These are phyloP conservation scores for Hypomontagnella submonticulosa DNA, from an alignment of 495 filamentous ascomycete species.

Conservation along the genomic window DNA sequence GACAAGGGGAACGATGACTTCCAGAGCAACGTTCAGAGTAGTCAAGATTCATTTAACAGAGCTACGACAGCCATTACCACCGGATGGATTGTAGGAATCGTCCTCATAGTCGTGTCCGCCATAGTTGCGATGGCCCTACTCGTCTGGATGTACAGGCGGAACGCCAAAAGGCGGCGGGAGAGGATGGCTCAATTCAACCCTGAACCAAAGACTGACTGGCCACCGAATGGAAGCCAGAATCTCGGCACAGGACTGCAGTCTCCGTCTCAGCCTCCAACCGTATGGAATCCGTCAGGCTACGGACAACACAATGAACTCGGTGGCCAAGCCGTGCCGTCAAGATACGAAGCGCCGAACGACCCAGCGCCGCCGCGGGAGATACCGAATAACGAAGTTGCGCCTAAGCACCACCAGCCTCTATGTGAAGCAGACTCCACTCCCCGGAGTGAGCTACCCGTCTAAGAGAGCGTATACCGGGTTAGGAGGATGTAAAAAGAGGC, in stretches of 20 bases:
- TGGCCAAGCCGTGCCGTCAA: not conserved
- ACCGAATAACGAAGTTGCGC: slow-evolving; percentile 7
- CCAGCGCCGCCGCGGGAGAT: slow-evolving; percentile 11
- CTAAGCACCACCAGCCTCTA: not conserved
- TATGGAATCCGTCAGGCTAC: not conserved
- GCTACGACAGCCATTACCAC: slow-evolving; percentile 19
- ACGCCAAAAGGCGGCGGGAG: slow-evolving; percentile 2
- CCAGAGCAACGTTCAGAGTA: too few relatives aligned
- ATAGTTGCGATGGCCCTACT: not conserved
- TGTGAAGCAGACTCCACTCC: slow-evolving; percentile 10
- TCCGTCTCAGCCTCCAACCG: not conserved
- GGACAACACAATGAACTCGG: slow-evolving; percentile 12
- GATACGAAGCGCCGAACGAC: slow-evolving; percentile 7
- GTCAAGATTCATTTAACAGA: slow-evolving; percentile 1
- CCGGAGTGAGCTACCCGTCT: slow-evolving; percentile 18
- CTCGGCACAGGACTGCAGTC: not conserved
- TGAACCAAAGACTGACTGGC: not conserved
- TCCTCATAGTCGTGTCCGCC: slow-evolving; percentile 1
- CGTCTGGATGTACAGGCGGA: slow-evolving; percentile 9
- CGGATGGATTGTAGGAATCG: slow-evolving; percentile 30
- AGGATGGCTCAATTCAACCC: slow-evolving; percentile 9
- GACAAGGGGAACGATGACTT: too few relatives aligned
- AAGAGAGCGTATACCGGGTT: not conserved
- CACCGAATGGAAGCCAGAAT: not conserved
- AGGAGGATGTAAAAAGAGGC: too few relatives aligned